Evolutionary conservation across 1,284 basidiomycete genomes (phyloP).

Genomic region (Leccinum griseonigrum): DNA sequence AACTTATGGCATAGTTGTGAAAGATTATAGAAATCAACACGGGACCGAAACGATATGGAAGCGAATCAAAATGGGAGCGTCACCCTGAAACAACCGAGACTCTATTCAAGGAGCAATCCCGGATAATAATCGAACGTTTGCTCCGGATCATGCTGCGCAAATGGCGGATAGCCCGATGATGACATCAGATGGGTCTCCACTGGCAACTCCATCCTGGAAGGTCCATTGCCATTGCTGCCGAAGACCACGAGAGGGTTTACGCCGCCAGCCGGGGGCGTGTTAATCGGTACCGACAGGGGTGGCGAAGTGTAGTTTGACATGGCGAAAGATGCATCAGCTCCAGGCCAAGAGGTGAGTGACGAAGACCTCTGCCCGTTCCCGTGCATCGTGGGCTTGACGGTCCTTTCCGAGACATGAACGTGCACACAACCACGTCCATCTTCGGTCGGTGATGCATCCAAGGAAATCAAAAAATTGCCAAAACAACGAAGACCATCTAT

Average conservation of each 20-base stretch:
- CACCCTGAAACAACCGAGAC: constrained; percentile 58
- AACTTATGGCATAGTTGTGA: constrained; percentile 15
- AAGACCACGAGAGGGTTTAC: constrained; percentile 30
- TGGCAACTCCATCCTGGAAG: constrained; percentile 19
- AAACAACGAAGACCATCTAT: constrained; percentile 47
- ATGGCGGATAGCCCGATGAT: constrained; percentile 25
- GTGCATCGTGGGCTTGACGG: constrained; percentile 32
- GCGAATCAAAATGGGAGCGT: neutral
- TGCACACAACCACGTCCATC: constrained; percentile 72
- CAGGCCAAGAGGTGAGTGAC: constrained; percentile 31
- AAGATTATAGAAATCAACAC: constrained; percentile 4
- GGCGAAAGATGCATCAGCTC: constrained; percentile 21
- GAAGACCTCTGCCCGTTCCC: constrained; percentile 29
- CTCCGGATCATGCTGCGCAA: constrained; percentile 31
- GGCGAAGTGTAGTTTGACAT: constrained; percentile 33
- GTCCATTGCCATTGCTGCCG: constrained; percentile 13
- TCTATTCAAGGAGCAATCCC: constrained; percentile 37
- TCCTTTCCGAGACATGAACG: constrained; percentile 58
- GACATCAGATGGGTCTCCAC: constrained; percentile 22
- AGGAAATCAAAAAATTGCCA: constrained; percentile 66
- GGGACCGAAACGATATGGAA: neutral
- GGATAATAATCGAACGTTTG: constrained; percentile 40
- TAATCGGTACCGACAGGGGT: constrained; percentile 19
- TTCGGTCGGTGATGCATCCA: constrained; percentile 59
- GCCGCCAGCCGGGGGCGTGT: constrained; percentile 16